Percentiles rank a stretch among this genome's conserved stretches.
These are phyloP conservation scores for Botrytis paeoniae DNA, from an alignment of 2,329 filamentous ascomycete genomes.

Conservation along the genomic window DNA sequence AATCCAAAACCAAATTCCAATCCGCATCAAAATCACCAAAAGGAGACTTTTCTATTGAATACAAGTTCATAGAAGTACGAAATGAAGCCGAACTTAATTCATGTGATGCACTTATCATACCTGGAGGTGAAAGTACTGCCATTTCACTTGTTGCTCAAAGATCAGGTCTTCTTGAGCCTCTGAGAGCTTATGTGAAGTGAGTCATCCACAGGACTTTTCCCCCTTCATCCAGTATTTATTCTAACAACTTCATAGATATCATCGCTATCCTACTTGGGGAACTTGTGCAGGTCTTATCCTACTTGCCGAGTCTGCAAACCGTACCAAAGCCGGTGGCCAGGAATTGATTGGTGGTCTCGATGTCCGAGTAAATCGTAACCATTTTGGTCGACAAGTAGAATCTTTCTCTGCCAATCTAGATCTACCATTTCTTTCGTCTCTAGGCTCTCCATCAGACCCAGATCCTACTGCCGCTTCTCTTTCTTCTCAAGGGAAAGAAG, in stretches of 20 bases:
- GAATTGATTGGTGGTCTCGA: constrained; percentile 89
- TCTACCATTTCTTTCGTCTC: constrained; percentile 61
- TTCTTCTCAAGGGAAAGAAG: constrained; percentile 4
- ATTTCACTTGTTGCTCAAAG: constrained; percentile 85
- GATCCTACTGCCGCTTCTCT: constrained; percentile 19
- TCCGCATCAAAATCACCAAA: background rate
- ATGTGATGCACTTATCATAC: constrained; percentile 84
- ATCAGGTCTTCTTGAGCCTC: constrained; percentile 75
- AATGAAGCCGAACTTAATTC: constrained; percentile 65
- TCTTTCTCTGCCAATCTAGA: constrained; percentile 78
- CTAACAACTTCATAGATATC: constrained; percentile 49
- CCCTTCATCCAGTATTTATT: background rate
- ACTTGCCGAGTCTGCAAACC: constrained; percentile 81
- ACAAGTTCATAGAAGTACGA: constrained; percentile 71
- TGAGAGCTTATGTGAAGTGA: constrained; percentile 88
- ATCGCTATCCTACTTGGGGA: constrained; percentile 85
- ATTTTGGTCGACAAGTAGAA: constrained; percentile 91
- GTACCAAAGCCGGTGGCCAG: constrained; percentile 86
- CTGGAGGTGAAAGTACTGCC: constrained; percentile 91
- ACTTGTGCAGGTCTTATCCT: constrained; percentile 94
- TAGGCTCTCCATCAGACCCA: constrained; percentile 24
- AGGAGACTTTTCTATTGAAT: constrained; percentile 22
- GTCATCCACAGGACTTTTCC: constrained; percentile 35
- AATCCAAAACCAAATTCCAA: background rate
- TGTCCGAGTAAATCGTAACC: constrained; percentile 88